Base-by-base conservation (phyloP, 352 stramenopile genomes). In the Pythium volutum region DNA sequence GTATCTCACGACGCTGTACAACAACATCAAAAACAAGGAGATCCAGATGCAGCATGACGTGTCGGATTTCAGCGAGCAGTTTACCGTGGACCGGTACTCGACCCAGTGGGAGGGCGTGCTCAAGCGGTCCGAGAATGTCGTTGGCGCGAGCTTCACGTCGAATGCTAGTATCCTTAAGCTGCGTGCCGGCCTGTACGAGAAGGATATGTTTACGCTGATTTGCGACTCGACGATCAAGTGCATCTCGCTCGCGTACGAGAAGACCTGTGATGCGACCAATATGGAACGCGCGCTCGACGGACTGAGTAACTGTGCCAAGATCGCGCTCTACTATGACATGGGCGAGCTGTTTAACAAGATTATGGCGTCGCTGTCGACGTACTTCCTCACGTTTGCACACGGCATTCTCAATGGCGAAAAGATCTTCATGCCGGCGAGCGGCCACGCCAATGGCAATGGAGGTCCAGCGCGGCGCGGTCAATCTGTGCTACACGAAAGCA, bases 41-140 rank as follows among this genome's bases (percentile, higher is more conserved):
- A 96, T 96, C 59, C 81, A 96, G 69, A 96, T 95, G 87, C 84
- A 94, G 64, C 81, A 89, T 31, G 87, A 95, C 47, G 84, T 93
- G 29, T 91, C 83, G 0, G 84, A 94, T 55, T 84, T 94, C 31
- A 89, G 84, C 65, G 77, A 90, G 26, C 74, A 79, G 10, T 86
- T 77, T 16, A 76, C 81, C 0, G 84, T 93, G 16, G 86, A 95
- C n/a, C 74, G 82, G 29, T 95, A 93, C 64, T 95, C 86, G 55
- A 92, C 75, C 54, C 85, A 93, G 59, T 95, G 87, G 87, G 87
- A 95, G 31, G 87, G 87, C 15, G 79, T 95, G 26, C 67, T 95
- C 6, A 94, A 95, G 71, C 78, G 87, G 22, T 91, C 81, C 11
- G 77, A 93, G 65, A 94, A 95, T 54, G 87, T 95, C 12, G 87